Evolutionary conservation across 371 early-diverging fungal species (phyloP).

Genomic region (Mortierella sp.): DNA sequence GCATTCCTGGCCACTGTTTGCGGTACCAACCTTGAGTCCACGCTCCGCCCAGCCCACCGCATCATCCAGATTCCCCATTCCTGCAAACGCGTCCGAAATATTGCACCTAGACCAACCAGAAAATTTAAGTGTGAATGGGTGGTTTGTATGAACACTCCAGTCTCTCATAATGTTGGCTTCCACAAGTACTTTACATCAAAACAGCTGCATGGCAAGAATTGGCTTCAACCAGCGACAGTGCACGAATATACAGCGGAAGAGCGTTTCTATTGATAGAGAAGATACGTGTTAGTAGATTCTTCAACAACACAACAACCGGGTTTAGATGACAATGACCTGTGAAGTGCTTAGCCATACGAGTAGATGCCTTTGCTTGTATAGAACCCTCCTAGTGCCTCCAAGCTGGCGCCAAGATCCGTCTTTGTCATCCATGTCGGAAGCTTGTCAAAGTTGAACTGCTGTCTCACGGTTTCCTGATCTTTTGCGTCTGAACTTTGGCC

Average conservation of each 20-base stretch:
- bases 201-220: conserved; percentile 50
- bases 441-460: conserved; percentile 64
- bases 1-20: conserved; percentile 60
- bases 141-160: too few species aligned
- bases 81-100: conserved; percentile 67
- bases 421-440: conserved; percentile 71
- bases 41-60: conserved; percentile 70
- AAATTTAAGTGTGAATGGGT: background rate
- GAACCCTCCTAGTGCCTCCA: conserved; percentile 68
- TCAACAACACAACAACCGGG: background rate
- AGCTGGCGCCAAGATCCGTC: conserved; percentile 65
- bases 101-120: conserved; percentile 60
- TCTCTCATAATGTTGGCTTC: background rate
- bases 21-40: conserved; percentile 61
- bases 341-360: too few species aligned
- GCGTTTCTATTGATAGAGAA: conserved; percentile 57
- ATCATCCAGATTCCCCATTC: conserved; percentile 62
- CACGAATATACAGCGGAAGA: conserved; percentile 67
- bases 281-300: background rate
- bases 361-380: conserved; percentile 65
- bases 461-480: conserved; percentile 31
- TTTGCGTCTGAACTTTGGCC: conserved; percentile 14
- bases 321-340: too few species aligned
- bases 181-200: conserved; percentile 25
- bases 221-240: conserved; percentile 59